These are phyloP conservation scores for Parascedosporium putredinis DNA, from an alignment of 2,329 filamentous ascomycete genomes.

Conservation along the genomic window DNA sequence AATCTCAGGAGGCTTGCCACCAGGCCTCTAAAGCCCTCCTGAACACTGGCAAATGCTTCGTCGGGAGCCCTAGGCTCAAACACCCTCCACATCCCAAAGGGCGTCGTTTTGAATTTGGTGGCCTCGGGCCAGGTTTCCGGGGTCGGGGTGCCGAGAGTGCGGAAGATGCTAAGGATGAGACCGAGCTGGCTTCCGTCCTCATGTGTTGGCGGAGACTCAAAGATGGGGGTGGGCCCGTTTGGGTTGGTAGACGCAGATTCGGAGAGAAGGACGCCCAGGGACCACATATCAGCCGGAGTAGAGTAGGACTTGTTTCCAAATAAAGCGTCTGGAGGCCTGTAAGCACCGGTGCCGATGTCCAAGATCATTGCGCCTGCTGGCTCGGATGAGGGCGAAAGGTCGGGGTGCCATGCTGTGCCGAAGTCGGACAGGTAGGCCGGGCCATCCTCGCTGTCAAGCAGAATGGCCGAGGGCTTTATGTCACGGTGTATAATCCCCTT, in stretches of 20 bases:
- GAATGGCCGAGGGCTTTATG: slow-evolving; percentile 83
- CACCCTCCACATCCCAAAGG: slow-evolving; percentile 80
- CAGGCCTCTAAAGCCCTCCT: slow-evolving; percentile 50
- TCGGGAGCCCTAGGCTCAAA: slow-evolving; percentile 63
- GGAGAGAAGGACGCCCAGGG: slow-evolving; percentile 70
- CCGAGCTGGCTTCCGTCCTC: slow-evolving; percentile 88
- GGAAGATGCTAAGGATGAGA: slow-evolving; percentile 85
- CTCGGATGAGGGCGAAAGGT: slow-evolving; percentile 50
- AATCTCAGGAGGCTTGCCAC: slow-evolving; percentile 61
- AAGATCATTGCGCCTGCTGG: slow-evolving; percentile 61
- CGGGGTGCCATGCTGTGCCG: slow-evolving; percentile 75
- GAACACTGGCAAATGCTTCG: slow-evolving; percentile 53
- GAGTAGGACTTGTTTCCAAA: slow-evolving; percentile 74
- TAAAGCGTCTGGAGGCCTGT: slow-evolving; percentile 80
- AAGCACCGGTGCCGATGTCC: slow-evolving; percentile 87
- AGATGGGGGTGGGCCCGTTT: slow-evolving; percentile 47
- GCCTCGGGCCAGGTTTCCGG: slow-evolving; percentile 77
- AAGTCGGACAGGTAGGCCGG: slow-evolving; percentile 82
- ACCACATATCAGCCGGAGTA: slow-evolving; percentile 76
- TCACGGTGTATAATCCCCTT: slow-evolving; percentile 83
- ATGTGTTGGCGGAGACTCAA: slow-evolving; percentile 61
- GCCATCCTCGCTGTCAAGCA: slow-evolving; percentile 56
- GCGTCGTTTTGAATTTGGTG: slow-evolving; percentile 53
- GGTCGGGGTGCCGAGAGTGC: slow-evolving; percentile 79
- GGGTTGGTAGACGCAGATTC: slow-evolving; percentile 44